phyloP scores from a whole-genome alignment of 352 stramenopile species.

The Phytophthora fragariae region DNA sequence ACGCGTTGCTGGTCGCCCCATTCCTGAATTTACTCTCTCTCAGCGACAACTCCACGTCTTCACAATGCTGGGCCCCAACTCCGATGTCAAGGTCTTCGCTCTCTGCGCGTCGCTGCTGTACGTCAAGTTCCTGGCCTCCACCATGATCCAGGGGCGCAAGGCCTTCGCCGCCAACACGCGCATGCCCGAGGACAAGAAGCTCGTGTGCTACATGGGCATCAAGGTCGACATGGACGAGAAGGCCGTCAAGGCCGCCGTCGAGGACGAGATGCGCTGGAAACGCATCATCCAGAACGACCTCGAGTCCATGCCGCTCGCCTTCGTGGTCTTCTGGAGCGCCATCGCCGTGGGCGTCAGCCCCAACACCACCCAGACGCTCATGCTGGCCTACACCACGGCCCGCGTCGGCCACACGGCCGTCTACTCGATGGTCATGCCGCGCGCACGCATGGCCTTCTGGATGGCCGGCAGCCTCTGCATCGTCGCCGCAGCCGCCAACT shows the following conservation, averaged over 20 bases:
- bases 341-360: slow-evolving; percentile 50
- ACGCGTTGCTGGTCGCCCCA: neutral
- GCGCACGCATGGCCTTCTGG: slow-evolving; percentile 40
- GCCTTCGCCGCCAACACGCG: slow-evolving; percentile 57
- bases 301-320: slow-evolving; percentile 62
- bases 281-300: slow-evolving; percentile 68
- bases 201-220: slow-evolving; percentile 38
- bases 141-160: slow-evolving; percentile 53
- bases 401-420: slow-evolving; percentile 51
- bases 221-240: slow-evolving; percentile 41
- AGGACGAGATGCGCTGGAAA: slow-evolving; percentile 61
- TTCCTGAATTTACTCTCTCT: slow-evolving; percentile 25
- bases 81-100: slow-evolving; percentile 48
- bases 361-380: slow-evolving; percentile 36
- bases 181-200: slow-evolving; percentile 50
- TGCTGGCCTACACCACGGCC: slow-evolving; percentile 50
- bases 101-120: slow-evolving; percentile 59
- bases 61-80: slow-evolving; percentile 19
- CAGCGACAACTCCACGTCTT: neutral
- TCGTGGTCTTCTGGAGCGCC: slow-evolving; percentile 53
- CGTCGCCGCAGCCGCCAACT: slow-evolving; percentile 21
- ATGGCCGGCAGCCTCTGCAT: slow-evolving; percentile 38
- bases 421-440: slow-evolving; percentile 50
- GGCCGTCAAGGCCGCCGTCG: slow-evolving; percentile 28
- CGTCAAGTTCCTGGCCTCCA: slow-evolving; percentile 64